These are phyloP conservation scores for Neovahlkampfia damariscottae DNA, from an alignment of 78 protist genomes.

Conservation along the genomic window DNA sequence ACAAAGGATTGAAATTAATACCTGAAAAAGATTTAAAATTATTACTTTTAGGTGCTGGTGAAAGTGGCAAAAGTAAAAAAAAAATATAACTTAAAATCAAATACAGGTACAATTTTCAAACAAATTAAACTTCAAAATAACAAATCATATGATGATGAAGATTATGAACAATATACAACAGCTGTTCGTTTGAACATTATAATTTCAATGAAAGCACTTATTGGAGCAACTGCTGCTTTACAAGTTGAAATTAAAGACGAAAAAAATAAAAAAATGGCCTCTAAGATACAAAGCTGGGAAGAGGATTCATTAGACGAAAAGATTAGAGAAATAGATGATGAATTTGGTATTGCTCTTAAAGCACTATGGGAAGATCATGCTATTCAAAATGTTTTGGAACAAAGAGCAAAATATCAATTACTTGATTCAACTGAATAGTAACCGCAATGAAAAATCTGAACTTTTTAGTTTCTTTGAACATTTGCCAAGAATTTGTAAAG, in stretches of 20 bases:
- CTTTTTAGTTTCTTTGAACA: slow-evolving; percentile 10
- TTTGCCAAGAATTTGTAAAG: not conserved
- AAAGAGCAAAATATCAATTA: not conserved
- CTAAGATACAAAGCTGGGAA: not conserved
- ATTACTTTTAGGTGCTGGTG: slow-evolving; percentile 61
- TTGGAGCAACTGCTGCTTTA: not conserved
- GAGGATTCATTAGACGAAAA: not conserved
- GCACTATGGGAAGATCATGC: slow-evolving; percentile 4
- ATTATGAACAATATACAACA: slow-evolving; percentile 34
- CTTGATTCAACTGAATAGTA: slow-evolving; percentile 12
- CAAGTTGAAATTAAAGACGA: not conserved
- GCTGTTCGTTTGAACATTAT: slow-evolving; percentile 46
- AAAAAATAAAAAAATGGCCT: not conserved
- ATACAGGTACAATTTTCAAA: slow-evolving; percentile 68
- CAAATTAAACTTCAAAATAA: slow-evolving; percentile 62
- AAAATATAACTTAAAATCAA: no score
- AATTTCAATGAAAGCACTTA: slow-evolving; percentile 37
- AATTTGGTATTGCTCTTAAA: slow-evolving; percentile 7
- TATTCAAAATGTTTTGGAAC: not conserved
- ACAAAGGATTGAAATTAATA: no score
- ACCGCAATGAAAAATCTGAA: not conserved
- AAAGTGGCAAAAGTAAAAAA: slow-evolving; percentile 61
- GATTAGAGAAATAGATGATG: not conserved
- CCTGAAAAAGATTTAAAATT: no score
- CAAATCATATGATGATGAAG: slow-evolving; percentile 50